phyloP scores from a whole-genome alignment of 129 eudicot species.

The Pseudognaphalium luteoalbum region DNA sequence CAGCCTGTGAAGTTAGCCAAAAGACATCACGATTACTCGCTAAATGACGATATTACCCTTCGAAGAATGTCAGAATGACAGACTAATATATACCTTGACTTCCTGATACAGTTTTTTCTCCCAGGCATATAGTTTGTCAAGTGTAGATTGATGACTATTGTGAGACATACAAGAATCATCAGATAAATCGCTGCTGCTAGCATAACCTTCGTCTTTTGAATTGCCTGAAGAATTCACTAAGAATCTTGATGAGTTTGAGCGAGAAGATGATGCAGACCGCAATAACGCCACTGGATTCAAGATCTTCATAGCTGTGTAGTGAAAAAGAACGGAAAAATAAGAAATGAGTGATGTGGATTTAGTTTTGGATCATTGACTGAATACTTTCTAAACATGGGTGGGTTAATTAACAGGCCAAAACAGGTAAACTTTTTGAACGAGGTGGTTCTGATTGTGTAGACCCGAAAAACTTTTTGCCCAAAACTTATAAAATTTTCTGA shows the following conservation, averaged over 20 bases:
- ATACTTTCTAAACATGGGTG: background rate
- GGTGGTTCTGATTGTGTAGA: background rate
- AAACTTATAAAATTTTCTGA: background rate
- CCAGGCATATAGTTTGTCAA: conserved; percentile 83
- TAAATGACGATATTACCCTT: conserved; percentile 19
- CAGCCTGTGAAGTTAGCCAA: conserved; percentile 54
- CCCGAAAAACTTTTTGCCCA: background rate
- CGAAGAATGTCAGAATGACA: background rate
- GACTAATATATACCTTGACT: conserved; percentile 67
- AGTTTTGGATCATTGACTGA: background rate
- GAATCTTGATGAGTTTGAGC: conserved; percentile 86
- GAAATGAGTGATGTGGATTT: background rate
- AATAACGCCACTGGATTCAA: conserved; percentile 89
- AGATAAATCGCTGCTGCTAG: conserved; percentile 71
- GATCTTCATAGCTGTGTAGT: conserved; percentile 69
- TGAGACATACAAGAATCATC: conserved; percentile 67
- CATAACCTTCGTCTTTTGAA: conserved; percentile 70
- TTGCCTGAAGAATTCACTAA: conserved; percentile 48
- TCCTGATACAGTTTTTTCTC: conserved; percentile 95
- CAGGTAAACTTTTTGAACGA: background rate
- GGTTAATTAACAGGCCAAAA: background rate
- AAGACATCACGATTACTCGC: conserved; percentile 1
- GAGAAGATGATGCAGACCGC: conserved; percentile 93
- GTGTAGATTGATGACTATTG: conserved; percentile 84
- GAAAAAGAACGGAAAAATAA: background rate